Conservation (phyloP, 2,329 filamentous ascomycete genomes). For the Sphaerulina populicola region DNA sequence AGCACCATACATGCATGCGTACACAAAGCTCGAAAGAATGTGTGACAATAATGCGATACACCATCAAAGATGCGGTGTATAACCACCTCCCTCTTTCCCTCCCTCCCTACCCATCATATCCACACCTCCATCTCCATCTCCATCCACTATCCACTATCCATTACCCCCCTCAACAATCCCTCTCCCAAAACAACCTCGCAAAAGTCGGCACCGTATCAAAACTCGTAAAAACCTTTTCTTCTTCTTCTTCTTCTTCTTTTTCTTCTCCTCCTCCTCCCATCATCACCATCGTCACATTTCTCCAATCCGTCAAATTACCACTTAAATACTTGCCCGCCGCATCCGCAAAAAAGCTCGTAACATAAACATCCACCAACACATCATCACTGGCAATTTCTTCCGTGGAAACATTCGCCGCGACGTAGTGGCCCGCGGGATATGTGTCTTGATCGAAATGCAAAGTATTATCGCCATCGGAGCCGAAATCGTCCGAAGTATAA, state of each 20-base stretch:
- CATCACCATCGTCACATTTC: slow-evolving; percentile 19
- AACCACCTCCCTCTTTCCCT: too few species aligned
- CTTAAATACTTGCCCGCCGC: slow-evolving; percentile 16
- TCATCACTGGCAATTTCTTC: slow-evolving; percentile 16
- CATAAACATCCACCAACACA: slow-evolving; percentile 19
- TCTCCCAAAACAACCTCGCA: slow-evolving; percentile 17
- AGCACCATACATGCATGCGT: too few species aligned
- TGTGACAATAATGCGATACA: too few species aligned
- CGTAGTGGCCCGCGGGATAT: slow-evolving; percentile 13
- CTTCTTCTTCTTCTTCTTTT: too few species aligned
- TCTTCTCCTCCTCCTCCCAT: too few species aligned
- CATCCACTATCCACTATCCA: background rate
- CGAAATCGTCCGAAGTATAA: slow-evolving; percentile 51
- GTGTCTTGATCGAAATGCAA: slow-evolving; percentile 34
- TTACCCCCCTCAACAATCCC: slow-evolving; percentile 14
- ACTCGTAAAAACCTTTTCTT: slow-evolving; percentile 12
- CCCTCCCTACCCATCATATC: too few species aligned
- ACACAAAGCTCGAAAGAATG: too few species aligned
- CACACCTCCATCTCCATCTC: too few species aligned
- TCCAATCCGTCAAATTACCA: slow-evolving; percentile 17
- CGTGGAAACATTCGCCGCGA: slow-evolving; percentile 19
- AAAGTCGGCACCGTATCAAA: slow-evolving; percentile 17
- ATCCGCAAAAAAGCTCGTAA: slow-evolving; percentile 17
- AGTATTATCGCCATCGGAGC: slow-evolving; percentile 50
- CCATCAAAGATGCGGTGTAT: too few species aligned